Base-by-base conservation (phyloP, 2,329 filamentous ascomycete species). In the Penicillium hordei region DNA sequence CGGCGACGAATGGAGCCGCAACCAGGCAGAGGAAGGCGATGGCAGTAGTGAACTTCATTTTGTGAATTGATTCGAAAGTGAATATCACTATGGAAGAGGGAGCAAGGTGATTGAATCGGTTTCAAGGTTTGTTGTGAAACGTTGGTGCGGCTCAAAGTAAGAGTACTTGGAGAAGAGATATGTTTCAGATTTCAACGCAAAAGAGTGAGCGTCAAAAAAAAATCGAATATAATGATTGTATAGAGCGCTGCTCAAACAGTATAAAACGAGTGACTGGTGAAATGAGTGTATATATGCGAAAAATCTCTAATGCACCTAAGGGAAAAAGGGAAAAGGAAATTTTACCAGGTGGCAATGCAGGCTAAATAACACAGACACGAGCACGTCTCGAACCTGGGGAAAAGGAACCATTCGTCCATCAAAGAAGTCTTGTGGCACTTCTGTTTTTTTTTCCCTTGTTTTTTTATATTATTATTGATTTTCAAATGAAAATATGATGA, bases 11-110 rank as follows among this genome's bases (percentile, higher is more conserved):
- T 57, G 71, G 71, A 55, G 68, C 63, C 43, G 67, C 72, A 21
- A 70, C 67, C 43, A 77, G 61, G 65, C 72, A 69, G 64, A 76
- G 62, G 49, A 72, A 68, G 46, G 73, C 68, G 46, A 70, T 54
- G 45, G 72, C 60, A 27, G 70, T 58, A 60, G 64, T 63, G 62
- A 75, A 65, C 67, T 76, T 75, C 75, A 77, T 77, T 27, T 44
- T 57, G 60, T 70, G 65, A 58, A 19, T 43, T 50, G 48, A 54
- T 17, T 45, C 15, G 29, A 52, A 19, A 23, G 19, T 40, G 19
- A 36, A 25, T 31, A 33, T 48, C 31, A 12, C 43, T 43, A 48
- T 29, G 12, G 7, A 38, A 23, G 34, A 57, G 27, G n/a, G 33
- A 55, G 29, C 31, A 45, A 43, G 17, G 42, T 52, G 36, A 44